Conservation (phyloP, 163 green algal genomes). For the Chlorella variabilis region DNA sequence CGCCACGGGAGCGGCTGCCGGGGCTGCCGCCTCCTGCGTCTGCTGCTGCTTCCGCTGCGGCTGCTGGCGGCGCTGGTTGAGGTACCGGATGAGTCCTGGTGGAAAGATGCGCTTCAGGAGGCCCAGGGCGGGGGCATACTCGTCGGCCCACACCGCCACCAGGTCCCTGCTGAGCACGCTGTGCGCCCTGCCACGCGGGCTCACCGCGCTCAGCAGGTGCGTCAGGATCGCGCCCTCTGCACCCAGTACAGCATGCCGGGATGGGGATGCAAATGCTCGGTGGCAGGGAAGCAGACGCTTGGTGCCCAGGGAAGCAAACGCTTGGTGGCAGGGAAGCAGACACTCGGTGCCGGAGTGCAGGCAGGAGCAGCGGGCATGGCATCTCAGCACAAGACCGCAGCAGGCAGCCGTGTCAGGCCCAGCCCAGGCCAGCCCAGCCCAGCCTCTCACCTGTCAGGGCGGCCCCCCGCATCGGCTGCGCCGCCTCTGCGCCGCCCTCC, state of each 20-base stretch:
- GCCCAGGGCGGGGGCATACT: constrained; percentile 71
- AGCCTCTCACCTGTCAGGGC: constrained; percentile 56
- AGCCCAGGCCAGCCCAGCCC: too few relatives aligned
- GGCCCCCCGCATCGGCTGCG: constrained; percentile 81
- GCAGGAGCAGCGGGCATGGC: too few relatives aligned
- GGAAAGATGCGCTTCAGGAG: constrained; percentile 81
- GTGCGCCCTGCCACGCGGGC: background rate
- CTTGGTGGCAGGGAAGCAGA: too few relatives aligned
- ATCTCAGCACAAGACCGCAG: too few relatives aligned
- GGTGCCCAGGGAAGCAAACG: too few relatives aligned
- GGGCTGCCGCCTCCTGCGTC: constrained; percentile 4
- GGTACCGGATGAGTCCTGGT: constrained; percentile 75
- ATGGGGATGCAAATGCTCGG: too few relatives aligned
- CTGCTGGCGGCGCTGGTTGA: constrained; percentile 47
- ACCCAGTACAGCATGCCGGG: background rate
- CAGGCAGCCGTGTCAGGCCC: too few relatives aligned
- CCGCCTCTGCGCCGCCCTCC: constrained; percentile 70
- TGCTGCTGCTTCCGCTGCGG: constrained; percentile 33
- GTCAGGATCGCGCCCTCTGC: constrained; percentile 82
- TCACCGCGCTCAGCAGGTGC: constrained; percentile 71
- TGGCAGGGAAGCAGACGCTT: too few relatives aligned
- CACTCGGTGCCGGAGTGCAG: too few relatives aligned
- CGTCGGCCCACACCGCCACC: constrained; percentile 84
- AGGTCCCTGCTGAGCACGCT: constrained; percentile 67
- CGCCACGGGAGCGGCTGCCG: background rate